Evolutionary conservation across 495 filamentous ascomycete species (phyloP), one percentile per base, ranked within the genome.

Genomic region (Annulohypoxylon moriforme): DNA sequence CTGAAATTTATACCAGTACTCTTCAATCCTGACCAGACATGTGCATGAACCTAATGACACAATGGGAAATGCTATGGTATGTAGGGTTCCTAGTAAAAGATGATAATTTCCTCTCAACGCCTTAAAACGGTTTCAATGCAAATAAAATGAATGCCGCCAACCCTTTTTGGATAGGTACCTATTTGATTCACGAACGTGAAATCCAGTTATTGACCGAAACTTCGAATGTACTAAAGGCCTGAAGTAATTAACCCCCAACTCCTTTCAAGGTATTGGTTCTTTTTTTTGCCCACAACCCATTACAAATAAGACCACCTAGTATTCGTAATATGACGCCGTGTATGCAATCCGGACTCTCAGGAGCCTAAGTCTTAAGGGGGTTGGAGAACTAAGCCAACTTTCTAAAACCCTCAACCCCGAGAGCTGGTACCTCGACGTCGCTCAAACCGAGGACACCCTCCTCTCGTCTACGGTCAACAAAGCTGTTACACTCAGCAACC

Each of bases 401-500:
- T 60, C 93, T 86, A 72, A 97, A 92, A 44, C 89, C 90, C 63
- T 99, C 96, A 33, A 98, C 93, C 4, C 91, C 90, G 55, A 99
- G 85, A 31, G 86, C 89, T 22, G 96, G 96, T 25, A 94, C 95
- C 79, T 99, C 96, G 47, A 99, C 92, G 68, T 90, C 84, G 53
- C 83, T 86, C 73, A 95, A 85, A 6, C 81, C 81, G 8, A 93
- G 89, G 13, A 97, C 91, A 50, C 96, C 96, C 79, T 99, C 96
- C 40, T 89, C 89, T 67, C 90, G 91, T 64, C 96, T 86, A 27
- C 95, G 86, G 29, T 97, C 93, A 50, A 95, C 92, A 79, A 99
- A 99, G 75, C 89, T 93, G 76, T 98, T 94, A 81, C 91, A 94
- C 78, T 99, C 96, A 24, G 85, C 85, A 7, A 98, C 90, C 36